Base-by-base conservation (phyloP, 306 rosid genomes). In the Dalbergia cochinchinensis region DNA sequence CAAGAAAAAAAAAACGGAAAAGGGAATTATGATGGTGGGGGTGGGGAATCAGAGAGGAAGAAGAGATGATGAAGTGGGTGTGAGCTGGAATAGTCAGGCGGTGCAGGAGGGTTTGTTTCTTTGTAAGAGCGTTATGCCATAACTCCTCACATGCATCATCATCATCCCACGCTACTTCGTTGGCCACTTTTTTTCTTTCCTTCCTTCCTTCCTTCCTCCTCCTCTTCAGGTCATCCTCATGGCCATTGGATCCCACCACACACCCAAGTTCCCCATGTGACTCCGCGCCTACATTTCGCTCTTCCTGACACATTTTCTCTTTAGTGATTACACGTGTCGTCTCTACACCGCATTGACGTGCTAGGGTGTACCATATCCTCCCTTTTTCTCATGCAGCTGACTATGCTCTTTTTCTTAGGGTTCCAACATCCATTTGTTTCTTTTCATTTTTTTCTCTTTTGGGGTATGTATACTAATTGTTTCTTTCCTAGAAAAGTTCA, bases 11-110 rank as follows among this genome's bases (percentile, higher is more conserved):
- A 8, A 1, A 69, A 65, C 7, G 8, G 14, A 6, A 18, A 1
- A 45, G 5, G 19, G 0, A 10, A 18, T 37, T 0, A 19, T 39
- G 59, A 12, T 39, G 18, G 35, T 44, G 62, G 72, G 63, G 18
- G 5, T 12, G 51, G 14, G 77, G 54, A 72, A 63, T 63, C 9
- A 35, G 4, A 76, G 31, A 6, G 64, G 26, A 8, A 41, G 20
- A 22, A 42, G 20, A 33, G 44, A 47, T 26, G 7, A 58, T 69
- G 71, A 45, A 77, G 50, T 78, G 77, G 54, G 14, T 12, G 35
- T 71, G 83, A 79, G 73, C 66, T 71, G 83, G 78, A 71, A 51
- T 14, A 76, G 65, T 26, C 33, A 47, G 77, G 63, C 35, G 58
- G 48, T 64, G 78, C 69, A 15, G 58, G 15, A 66, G 20, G 5